These are phyloP conservation scores for Naumovozyma castellii DNA, from an alignment of 805 yeast genomes.

Conservation along the genomic window DNA sequence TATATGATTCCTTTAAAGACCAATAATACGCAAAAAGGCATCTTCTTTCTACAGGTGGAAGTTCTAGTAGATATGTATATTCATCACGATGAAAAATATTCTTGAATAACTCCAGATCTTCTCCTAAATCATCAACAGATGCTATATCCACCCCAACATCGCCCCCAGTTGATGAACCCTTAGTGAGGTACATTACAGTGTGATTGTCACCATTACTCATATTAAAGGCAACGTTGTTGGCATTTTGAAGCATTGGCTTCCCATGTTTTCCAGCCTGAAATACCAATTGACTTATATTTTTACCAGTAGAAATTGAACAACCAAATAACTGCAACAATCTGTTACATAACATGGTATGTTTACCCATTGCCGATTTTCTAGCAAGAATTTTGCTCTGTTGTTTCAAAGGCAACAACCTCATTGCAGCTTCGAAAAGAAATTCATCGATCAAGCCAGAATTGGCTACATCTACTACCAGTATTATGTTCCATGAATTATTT, in stretches of 20 bases:
- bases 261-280: slow-evolving; percentile 38
- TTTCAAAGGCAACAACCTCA: slow-evolving; percentile 38
- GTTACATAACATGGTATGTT: slow-evolving; percentile 35
- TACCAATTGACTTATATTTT: slow-evolving; percentile 11
- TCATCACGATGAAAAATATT: slow-evolving; percentile 38
- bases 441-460: slow-evolving; percentile 16
- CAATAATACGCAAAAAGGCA: slow-evolving; percentile 47
- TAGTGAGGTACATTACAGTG: slow-evolving; percentile 36
- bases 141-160: slow-evolving; percentile 44
- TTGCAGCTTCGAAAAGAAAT: slow-evolving; percentile 38
- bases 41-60: slow-evolving; percentile 8
- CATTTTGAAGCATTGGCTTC: slow-evolving; percentile 40
- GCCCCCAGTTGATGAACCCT: slow-evolving; percentile 10
- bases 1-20: slow-evolving; percentile 74
- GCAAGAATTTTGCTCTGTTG: slow-evolving; percentile 36
- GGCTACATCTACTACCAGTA: slow-evolving; percentile 6
- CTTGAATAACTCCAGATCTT: slow-evolving; percentile 30
- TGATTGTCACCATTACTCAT: slow-evolving; percentile 48
- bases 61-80: slow-evolving; percentile 22
- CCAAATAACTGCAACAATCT: slow-evolving; percentile 40
- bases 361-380: slow-evolving; percentile 31
- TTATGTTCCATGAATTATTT: slow-evolving; percentile 1
- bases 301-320: slow-evolving; percentile 23
- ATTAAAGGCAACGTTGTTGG: slow-evolving; percentile 37
- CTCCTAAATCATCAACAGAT: slow-evolving; percentile 20